phyloP scores from a whole-genome alignment of 2,329 filamentous ascomycete species.

The Cephalotrichum gorgonifer region DNA sequence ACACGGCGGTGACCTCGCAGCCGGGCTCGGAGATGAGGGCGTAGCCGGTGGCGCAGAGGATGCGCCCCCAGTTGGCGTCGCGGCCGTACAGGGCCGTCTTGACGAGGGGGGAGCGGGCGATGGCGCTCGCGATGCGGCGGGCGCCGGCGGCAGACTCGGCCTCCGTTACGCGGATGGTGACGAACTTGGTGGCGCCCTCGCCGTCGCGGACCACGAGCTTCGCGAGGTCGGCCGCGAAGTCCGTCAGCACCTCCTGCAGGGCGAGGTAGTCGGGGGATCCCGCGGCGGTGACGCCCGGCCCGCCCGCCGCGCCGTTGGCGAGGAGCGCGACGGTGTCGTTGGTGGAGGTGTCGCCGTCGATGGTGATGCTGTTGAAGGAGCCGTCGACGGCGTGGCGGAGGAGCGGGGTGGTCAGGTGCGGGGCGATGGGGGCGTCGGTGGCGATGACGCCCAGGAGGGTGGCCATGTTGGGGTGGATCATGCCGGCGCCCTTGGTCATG shows the following conservation, averaged over 20 bases:
- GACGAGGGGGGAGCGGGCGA: slow-evolving; percentile 84
- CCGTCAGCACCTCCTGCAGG: slow-evolving; percentile 60
- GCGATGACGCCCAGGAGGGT: slow-evolving; percentile 86
- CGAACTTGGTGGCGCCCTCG: slow-evolving; percentile 96
- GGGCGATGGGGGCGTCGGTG: slow-evolving; percentile 75
- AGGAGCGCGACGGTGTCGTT: slow-evolving; percentile 93
- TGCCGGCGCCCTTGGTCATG: slow-evolving; percentile 96
- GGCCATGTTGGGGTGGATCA: slow-evolving; percentile 99
- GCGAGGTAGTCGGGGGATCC: slow-evolving; percentile 54
- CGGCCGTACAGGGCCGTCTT: slow-evolving; percentile 96
- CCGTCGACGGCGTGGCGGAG: slow-evolving; percentile 66
- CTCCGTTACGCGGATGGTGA: slow-evolving; percentile 77
- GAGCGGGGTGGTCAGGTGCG: slow-evolving; percentile 55
- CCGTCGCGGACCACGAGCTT: slow-evolving; percentile 93
- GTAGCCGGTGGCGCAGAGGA: slow-evolving; percentile 90
- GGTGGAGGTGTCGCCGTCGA: slow-evolving; percentile 94
- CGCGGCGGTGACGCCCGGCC: slow-evolving; percentile 46
- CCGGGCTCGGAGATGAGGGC: slow-evolving; percentile 50
- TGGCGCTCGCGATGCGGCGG: slow-evolving; percentile 72
- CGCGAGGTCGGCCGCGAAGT: slow-evolving; percentile 74
- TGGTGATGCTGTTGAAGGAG: slow-evolving; percentile 93
- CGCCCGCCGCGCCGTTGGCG: slow-evolving; percentile 89
- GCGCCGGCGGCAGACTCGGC: slow-evolving; percentile 60
- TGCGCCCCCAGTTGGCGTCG: slow-evolving; percentile 97
- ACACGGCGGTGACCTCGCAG: slow-evolving; percentile 45